Evolutionary conservation across 768 basidiomycete genomes (phyloP), one percentile per base, ranked within the genome.

Genomic region (Suillus ampliporus): DNA sequence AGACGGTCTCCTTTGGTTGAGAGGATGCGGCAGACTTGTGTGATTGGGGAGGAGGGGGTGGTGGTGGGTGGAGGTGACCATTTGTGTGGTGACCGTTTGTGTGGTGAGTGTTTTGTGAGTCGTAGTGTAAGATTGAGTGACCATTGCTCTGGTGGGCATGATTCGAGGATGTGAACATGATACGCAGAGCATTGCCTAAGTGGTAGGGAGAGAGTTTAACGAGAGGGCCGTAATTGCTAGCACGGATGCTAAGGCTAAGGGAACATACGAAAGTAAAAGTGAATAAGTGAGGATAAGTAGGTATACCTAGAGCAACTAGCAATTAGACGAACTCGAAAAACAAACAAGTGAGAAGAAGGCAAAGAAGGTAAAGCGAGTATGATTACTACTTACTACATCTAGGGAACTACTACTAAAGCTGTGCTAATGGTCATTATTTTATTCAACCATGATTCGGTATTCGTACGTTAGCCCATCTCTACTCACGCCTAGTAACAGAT

Each of bases 1-100:
- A 80, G 76, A 92, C 81, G 65, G 86, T 84, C 62, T 89, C 86
- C 77, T 86, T 89, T 64, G 69, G 71, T n/a, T 68, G 61, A 19
- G 62, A 68, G 51, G 70, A 61, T 63, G 70, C 51, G 50, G 57
- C 19, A 15, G 67, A 54, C 54, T 52, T 63, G 34, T 61, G 61
- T 57, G 66, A 65, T 62, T 65, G 67, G 46, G 65, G 50, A 37
- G 63, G 67, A 41, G 65, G 50, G 34, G 63, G 69, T 64, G 56
- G 65, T 70, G 64, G 71, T 41, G 59, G 57, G 47, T 54, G 59
- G 10, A 48, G 58, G 57, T 21, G 19, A 46, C 56, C 62, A 56
- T 60, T 71, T 56, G 61, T 57, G 6, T 64, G 59, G 57, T 57
- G 60, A 40, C 67, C 71, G 67, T 77, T 77, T 68, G 73, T 67